phyloP scores from a whole-genome alignment of 1,284 basidiomycete species.

The Malassezia sympodialis region DNA sequence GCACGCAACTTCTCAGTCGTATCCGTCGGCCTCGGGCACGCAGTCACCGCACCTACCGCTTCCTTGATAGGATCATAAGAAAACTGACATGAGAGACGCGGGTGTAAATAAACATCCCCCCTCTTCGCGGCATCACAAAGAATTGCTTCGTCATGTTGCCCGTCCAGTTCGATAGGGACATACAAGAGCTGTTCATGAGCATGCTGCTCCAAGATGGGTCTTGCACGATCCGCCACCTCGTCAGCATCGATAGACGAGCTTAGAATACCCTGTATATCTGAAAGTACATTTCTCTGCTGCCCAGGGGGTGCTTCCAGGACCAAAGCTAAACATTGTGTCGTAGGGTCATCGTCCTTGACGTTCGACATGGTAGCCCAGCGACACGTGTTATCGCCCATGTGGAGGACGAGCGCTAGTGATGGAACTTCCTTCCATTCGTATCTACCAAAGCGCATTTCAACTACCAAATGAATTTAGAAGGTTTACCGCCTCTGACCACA shows the following conservation, averaged over 20 bases:
- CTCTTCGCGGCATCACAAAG: constrained; percentile 5
- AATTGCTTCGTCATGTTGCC: constrained; percentile 1
- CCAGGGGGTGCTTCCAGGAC: constrained; percentile 21
- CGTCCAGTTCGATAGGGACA: background rate
- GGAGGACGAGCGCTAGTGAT: background rate
- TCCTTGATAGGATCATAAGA: constrained; percentile 6
- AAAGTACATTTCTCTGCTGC: constrained; percentile 14
- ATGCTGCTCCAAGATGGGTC: constrained; percentile 6
- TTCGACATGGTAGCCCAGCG: constrained; percentile 1
- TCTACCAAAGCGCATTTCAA: background rate
- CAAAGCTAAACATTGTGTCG: constrained; percentile 7
- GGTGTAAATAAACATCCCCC: constrained; percentile 1
- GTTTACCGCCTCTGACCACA: constrained; percentile 37
- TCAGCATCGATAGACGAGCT: background rate
- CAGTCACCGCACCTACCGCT: background rate
- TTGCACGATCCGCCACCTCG: background rate
- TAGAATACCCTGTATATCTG: constrained; percentile 15
- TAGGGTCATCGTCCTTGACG: background rate
- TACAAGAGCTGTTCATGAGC: constrained; percentile 9
- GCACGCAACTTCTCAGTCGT: constrained; percentile 14
- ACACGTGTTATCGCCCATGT: background rate
- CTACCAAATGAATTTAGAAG: constrained; percentile 35
- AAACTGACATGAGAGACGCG: constrained; percentile 1
- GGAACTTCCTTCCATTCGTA: background rate
- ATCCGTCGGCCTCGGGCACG: background rate